Percentiles rank a stretch among this genome's conserved stretches.
phyloP scores from a whole-genome alignment of 1,284 basidiomycete species.

The Stygiomarasmius scandens region DNA sequence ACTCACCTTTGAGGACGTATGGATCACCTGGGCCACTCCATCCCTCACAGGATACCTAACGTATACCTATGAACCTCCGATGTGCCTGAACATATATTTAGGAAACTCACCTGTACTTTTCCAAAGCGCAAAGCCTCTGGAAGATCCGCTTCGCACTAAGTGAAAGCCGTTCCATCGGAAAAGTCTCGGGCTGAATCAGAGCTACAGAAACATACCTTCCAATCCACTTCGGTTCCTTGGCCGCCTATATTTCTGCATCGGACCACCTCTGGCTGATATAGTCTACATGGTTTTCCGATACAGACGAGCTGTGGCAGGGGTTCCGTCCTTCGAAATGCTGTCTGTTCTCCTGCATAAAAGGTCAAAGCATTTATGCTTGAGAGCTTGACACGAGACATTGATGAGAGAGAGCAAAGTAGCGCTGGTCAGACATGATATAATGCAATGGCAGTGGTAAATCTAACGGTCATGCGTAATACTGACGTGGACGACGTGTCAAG shows the following conservation, averaged over 20 bases:
- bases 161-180: neutral
- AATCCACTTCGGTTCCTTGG: constrained; percentile 75
- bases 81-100: neutral
- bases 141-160: constrained; percentile 86
- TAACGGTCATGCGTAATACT: neutral
- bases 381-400: constrained; percentile 71
- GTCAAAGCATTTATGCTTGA: constrained; percentile 75
- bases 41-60: constrained; percentile 82
- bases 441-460: neutral
- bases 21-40: constrained; percentile 81
- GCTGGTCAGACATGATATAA: neutral
- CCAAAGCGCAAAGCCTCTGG: constrained; percentile 82
- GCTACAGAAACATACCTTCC: constrained; percentile 61
- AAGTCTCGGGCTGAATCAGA: neutral
- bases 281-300: constrained; percentile 74
- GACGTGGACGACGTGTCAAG: neutral
- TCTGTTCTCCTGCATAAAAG: constrained; percentile 74
- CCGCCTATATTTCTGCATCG: constrained; percentile 83
- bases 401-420: constrained; percentile 6
- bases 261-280: constrained; percentile 84
- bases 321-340: constrained; percentile 64
- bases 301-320: constrained; percentile 82
- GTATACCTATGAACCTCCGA: neutral
- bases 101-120: constrained; percentile 55
- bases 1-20: constrained; percentile 80